These are phyloP conservation scores for Tylopilus sp. DNA, from an alignment of 1,284 basidiomycete species.

Conservation along the genomic window DNA sequence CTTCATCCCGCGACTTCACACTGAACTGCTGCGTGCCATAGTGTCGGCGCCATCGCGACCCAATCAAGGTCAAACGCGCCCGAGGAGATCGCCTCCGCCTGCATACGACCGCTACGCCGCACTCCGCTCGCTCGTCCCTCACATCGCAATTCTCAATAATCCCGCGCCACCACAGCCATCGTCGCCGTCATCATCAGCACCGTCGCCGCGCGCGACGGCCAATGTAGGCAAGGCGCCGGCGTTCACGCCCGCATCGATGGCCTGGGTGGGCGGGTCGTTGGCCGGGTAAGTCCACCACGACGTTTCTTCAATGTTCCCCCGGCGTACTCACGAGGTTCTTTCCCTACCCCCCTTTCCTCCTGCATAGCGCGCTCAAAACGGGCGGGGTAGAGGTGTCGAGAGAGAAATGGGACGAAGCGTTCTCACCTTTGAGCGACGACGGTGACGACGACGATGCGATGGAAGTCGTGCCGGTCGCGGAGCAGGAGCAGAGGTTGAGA, in stretches of 20 bases:
- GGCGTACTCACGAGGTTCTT: constrained; percentile 1
- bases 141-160: constrained; percentile 82
- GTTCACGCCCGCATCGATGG: constrained; percentile 73
- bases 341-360: neutral
- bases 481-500: constrained; percentile 37
- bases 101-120: constrained; percentile 68
- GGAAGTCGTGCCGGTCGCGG: constrained; percentile 34
- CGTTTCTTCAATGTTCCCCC: neutral
- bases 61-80: constrained; percentile 35
- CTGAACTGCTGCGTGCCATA: constrained; percentile 66
- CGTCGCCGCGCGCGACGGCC: constrained; percentile 42
- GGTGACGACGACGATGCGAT: constrained; percentile 43
- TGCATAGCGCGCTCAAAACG: constrained; percentile 68
- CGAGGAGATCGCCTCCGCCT: constrained; percentile 42
- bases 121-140: constrained; percentile 63
- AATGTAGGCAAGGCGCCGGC: constrained; percentile 82
- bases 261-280: constrained; percentile 92
- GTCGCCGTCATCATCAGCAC: constrained; percentile 35
- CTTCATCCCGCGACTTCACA: constrained; percentile 82
- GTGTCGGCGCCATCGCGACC: constrained; percentile 36
- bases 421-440: constrained; percentile 30
- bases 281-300: constrained; percentile 63
- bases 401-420: constrained; percentile 82
- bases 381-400: constrained; percentile 77
- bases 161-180: constrained; percentile 50